Conservation (phyloP, 805 yeast genomes). For the Kazachstania kunashirensis region DNA sequence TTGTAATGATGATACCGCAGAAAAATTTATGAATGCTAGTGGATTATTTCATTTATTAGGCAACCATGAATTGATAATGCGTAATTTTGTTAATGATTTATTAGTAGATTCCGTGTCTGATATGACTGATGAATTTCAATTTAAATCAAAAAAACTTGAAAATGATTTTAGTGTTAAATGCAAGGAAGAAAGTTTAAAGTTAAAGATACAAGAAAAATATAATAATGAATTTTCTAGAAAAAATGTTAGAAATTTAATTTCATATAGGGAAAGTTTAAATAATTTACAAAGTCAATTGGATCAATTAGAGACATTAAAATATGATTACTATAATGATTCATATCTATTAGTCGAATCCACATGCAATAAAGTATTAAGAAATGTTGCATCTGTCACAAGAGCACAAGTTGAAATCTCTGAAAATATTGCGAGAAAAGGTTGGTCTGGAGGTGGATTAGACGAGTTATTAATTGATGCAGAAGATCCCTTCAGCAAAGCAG, state of each 20-base stretch:
- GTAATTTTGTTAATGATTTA: slow-evolving; percentile 43
- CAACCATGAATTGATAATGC: slow-evolving; percentile 65
- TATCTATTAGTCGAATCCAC: slow-evolving; percentile 53
- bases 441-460: slow-evolving; percentile 83
- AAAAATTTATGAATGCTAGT: slow-evolving; percentile 60
- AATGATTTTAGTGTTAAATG: slow-evolving; percentile 44
- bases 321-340: slow-evolving; percentile 60
- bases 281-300: slow-evolving; percentile 68
- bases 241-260: slow-evolving; percentile 54
- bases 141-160: slow-evolving; percentile 40
- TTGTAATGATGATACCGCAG: slow-evolving; percentile 42
- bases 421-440: slow-evolving; percentile 72
- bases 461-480: slow-evolving; percentile 52
- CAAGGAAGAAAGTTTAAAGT: slow-evolving; percentile 39
- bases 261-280: slow-evolving; percentile 56
- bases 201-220: slow-evolving; percentile 52
- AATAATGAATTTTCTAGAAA: slow-evolving; percentile 49
- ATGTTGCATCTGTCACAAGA: slow-evolving; percentile 55
- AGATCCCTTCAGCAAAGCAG: slow-evolving; percentile 44
- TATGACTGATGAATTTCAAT: slow-evolving; percentile 37
- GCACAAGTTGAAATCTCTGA: slow-evolving; percentile 78
- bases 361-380: slow-evolving; percentile 42
- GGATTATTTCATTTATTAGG: slow-evolving; percentile 70
- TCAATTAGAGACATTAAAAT: slow-evolving; percentile 66
- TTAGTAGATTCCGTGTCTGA: slow-evolving; percentile 45